Base-by-base conservation (phyloP, 1,284 basidiomycete genomes). In the Thecaphora frezii region DNA sequence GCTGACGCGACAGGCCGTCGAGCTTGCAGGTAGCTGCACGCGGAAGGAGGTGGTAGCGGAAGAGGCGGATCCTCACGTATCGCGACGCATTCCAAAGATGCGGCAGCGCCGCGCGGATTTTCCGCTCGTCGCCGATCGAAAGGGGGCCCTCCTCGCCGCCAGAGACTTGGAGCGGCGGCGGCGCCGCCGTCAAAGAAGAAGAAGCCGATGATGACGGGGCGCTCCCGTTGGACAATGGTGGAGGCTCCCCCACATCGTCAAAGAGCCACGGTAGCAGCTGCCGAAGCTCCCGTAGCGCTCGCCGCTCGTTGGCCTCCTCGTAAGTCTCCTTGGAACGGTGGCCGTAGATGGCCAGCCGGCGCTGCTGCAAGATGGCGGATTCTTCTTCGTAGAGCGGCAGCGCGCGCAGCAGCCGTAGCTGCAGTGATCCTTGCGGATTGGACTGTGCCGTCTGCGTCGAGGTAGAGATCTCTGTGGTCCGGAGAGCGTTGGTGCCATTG, bases 291-390 rank as follows among this genome's bases (percentile, higher is more conserved):
- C 72, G 68, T n/a, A 60, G 26, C 1, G 73, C 73, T 8, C 76
- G 58, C 19, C 74, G 68, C 47, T 76, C 64, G 16, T 61, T 59
- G n/a, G 74, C 71, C 25, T 78, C 76, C 39, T 78, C 76, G 47
- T 71, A 62, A 8, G 76, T 74, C 54, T 78, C 74, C 26, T 65
- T 67, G 16, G 59, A 46, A 12, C 76, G 64, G 24, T 66, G 56
- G 25, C 76, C 76, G 36, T 78, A 78, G 44, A 76, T 74, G 18
- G 74, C 74, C 39, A 66, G 49, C 26, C 69, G 60, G 22, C 76
- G 60, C 46, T 72, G 74, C 48, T 67, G 55, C 28, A 59, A 57
- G 26, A 74, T 57, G 3, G 67, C 56, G 16, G 59, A 56, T 1
- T 71, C 53, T 21, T 56, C 57, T 24, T 62, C 49, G 26, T 64